Evolutionary conservation across 495 filamentous ascomycete genomes (phyloP), one percentile per base, ranked within the genome.

Genomic region (Paragyromitra xinjiangensis): DNA sequence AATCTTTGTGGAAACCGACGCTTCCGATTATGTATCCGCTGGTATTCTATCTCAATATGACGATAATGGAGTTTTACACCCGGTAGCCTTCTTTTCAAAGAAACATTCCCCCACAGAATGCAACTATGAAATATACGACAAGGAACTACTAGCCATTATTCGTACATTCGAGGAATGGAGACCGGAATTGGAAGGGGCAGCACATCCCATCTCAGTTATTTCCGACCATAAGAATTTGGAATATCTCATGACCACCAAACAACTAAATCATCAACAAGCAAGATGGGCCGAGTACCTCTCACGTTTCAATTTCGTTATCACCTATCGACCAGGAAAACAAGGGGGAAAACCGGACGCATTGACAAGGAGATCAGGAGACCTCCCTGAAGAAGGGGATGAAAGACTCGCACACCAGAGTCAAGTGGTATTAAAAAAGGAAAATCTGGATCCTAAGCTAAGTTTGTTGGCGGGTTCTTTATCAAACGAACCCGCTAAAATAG

Each of bases 81-180:
- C 48, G 19, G 16, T 51, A 1, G 48, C 48, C 0, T 51, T 51
- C 16, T 51, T 51, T 19, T 51, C 48, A 16, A 51, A 51, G 48
- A 51, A 51, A 51, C 48, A 51, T 8, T 26, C 26, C 26, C 26
- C 26, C 2, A 2, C 26, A 0, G 26, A 26, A 4, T 50, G 22
- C 19, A 51, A 53, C 24, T 40, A 34, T 3, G 0, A 29, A 29
- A 29, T 29, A 12, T 53, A 68, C 3, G 29, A 39, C 6, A 68
- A 68, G 11, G 64, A 68, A 51, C 22, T 68, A 12, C 34, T 68
- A 16, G 53, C 53, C 2, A 45, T 70, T 24, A 56, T 62, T 3
- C 29, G 40, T 6, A 26, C 53, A 0, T 62, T 62, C 11, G 50
- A 71, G 7, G 53, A 71, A 16, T 71, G 68, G 53, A 0, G 68